Conservation (phyloP, 805 yeast genomes). For the Monosporozyma siamensis region DNA sequence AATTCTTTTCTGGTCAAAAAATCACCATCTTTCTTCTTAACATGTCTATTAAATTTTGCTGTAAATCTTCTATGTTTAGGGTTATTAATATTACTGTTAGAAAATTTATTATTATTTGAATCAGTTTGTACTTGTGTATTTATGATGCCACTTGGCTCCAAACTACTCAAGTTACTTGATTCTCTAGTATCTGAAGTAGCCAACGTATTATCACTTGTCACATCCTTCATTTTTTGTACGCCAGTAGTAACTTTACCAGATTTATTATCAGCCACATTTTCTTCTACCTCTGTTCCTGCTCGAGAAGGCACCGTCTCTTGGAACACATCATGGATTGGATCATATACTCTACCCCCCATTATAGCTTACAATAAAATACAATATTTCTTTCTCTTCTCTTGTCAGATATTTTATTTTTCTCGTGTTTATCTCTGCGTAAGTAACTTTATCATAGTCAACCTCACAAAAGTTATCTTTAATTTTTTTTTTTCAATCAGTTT, state of each 20-base stretch:
- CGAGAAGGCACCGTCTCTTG: no score
- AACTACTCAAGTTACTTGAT: not conserved
- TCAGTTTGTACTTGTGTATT: conserved; percentile 26
- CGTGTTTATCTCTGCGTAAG: no score
- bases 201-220: not conserved
- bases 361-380: no score
- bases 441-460: no score
- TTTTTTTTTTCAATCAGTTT: no score
- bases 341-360: conserved; percentile 29
- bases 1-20: conserved; percentile 85
- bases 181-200: not conserved
- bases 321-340: conserved; percentile 30
- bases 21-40: conserved; percentile 87
- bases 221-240: not conserved
- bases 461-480: no score
- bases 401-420: no score
- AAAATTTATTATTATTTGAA: not conserved
- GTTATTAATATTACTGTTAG: not conserved
- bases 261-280: conserved; percentile 6
- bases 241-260: not conserved
- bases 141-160: not conserved
- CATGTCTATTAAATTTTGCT: conserved; percentile 35
- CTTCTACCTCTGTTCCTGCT: no score
- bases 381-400: no score
- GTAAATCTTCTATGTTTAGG: not conserved